A percentile compares a stretch with the other conserved stretches of the same genome.
Evolutionary conservation across 176 grass and related monocot species (phyloP).

Genomic region (Coix lacrymajobi): DNA sequence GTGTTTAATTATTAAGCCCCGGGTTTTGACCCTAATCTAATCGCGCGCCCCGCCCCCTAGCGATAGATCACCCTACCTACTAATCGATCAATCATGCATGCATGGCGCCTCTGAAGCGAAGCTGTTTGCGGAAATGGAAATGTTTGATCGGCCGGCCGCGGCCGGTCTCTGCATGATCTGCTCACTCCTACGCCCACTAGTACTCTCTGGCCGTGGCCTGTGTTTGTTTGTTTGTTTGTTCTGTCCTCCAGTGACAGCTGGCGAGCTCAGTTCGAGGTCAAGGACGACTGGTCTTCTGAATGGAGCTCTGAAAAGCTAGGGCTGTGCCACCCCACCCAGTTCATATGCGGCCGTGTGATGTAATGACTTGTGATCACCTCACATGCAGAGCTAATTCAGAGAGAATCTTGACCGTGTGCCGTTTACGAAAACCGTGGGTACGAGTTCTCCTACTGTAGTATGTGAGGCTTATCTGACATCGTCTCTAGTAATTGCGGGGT

Average conservation of each 20-base stretch:
- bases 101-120: not conserved
- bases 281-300: not conserved
- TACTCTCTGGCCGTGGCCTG: not conserved
- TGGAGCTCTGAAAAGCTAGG: not conserved
- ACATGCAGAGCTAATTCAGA: slow-evolving; percentile 9
- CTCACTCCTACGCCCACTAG: not conserved
- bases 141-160: too few species aligned
- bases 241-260: not conserved
- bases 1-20: not conserved
- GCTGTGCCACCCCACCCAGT: not conserved
- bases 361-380: slow-evolving; percentile 26
- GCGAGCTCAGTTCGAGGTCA: slow-evolving; percentile 7
- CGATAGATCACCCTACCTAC: not conserved
- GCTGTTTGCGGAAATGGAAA: not conserved
- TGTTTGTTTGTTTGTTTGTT: not conserved
- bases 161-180: not conserved
- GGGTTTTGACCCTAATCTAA: not conserved
- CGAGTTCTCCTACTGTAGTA: too few species aligned
- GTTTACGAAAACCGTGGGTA: not conserved
- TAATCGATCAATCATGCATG: not conserved
- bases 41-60: not conserved
- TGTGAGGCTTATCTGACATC: not conserved
- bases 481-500: not conserved
- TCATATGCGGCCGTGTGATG: not conserved
- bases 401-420: slow-evolving; percentile 15